Evolutionary conservation across 768 basidiomycete species (phyloP), one percentile per base, ranked within the genome.

Genomic region (Fistulinella prunicolor): DNA sequence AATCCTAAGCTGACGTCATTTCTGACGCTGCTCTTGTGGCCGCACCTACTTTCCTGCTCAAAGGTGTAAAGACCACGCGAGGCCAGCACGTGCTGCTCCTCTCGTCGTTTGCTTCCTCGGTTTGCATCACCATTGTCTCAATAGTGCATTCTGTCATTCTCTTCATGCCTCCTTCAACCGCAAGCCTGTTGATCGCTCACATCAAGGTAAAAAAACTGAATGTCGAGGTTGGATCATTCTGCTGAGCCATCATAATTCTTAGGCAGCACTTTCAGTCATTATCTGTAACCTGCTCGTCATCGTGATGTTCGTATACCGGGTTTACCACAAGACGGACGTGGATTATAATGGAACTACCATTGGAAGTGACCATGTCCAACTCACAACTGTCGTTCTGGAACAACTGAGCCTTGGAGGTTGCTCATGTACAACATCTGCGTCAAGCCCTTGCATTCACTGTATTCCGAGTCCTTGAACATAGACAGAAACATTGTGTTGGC

Each of bases 281-380:
- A 43, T 54, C 21, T 55, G 50, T 24, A 61, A 62, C 35, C 44
- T 66, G 21, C 55, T 60, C 16, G 40, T 66, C 26, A 44, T 58
- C 35, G 42, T 51, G 40, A 51, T 45, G 13, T 55, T 59, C n/a
- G 34, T 19, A 17, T 58, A 56, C 30, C 48, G 42, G 29, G 4
- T 50, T 28, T 57, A 17, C 50, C 47, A 19, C 42, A 51, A 46
- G 38, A 43, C 16, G 4, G 48, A 57, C 9, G 30, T 22, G 17
- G 46, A 48, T 19, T 23, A 26, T 9, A 32, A 19, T 34, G 41
- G 43, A 3, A 23, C 14, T 2, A 6, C 20, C 1, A n/a, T 26
- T 19, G 19, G 37, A 29, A 48, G 28, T 12, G 42, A 47, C 20
- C 34, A 17, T 3, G 26, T 47, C n/a, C 44, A 61, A 36, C 48